Evolutionary conservation across 2,329 filamentous ascomycete species (phyloP).

Genomic region (Hortaea werneckii): DNA sequence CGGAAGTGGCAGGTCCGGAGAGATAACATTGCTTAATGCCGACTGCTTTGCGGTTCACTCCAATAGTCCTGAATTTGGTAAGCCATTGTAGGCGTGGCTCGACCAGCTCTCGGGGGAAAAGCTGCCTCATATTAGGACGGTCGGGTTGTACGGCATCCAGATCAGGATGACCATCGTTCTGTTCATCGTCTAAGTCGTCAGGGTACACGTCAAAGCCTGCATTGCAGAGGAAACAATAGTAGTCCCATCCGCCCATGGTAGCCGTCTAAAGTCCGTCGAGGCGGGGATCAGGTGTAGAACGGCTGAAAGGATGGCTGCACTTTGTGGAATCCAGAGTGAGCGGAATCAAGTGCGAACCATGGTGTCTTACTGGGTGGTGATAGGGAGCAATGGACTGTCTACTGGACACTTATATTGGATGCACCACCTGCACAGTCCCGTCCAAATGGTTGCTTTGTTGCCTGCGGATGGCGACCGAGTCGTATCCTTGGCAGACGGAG

Average conservation of each 20-base stretch:
- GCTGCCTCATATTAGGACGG: not conserved
- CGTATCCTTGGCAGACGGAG: no score
- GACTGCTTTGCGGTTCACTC: not conserved
- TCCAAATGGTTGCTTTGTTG: no score
- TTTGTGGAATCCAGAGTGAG: no score
- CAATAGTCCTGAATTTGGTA: not conserved
- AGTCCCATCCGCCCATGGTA: not conserved
- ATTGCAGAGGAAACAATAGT: not conserved
- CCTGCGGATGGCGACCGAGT: no score
- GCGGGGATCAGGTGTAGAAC: no score
- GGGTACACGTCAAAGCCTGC: not conserved
- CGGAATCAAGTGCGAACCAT: no score
- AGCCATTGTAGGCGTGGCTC: not conserved
- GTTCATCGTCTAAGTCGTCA: not conserved
- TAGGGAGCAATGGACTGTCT: no score
- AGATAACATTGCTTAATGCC: constrained; percentile 1
- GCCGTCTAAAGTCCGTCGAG: no score
- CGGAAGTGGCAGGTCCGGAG: not conserved
- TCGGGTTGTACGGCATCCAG: not conserved
- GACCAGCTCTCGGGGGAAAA: not conserved
- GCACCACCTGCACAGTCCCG: no score
- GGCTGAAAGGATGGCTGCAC: no score
- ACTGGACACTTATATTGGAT: no score
- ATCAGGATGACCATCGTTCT: not conserved
- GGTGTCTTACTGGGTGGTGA: no score